Base-by-base conservation (phyloP, 2,329 filamentous ascomycete genomes). In the Paracoccidioides lutzii region DNA sequence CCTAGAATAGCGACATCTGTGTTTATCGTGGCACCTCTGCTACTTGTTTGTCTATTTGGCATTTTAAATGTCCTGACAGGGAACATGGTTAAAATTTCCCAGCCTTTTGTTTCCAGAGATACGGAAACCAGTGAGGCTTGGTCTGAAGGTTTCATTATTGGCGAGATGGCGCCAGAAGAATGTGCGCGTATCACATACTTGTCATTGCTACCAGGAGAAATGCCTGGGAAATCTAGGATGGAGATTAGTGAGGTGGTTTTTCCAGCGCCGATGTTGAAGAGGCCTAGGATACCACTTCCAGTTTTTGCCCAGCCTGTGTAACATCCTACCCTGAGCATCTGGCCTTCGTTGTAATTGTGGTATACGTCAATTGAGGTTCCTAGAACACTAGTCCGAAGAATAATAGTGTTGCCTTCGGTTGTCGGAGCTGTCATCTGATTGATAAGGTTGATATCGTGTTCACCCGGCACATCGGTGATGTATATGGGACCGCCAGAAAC, bases 401-500 rank as follows among this genome's bases (percentile, higher is more conserved):
- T 87, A 0, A 95, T 81, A 0, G 88, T 93, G 60, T 82, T 84
- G 0, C 84, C 87, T 30, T 81, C 75, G 0, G 82, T 76, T 0
- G 87, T 93, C 9, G 78, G 74, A 0, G 86, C 90, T 0, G 87
- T 90, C 78, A 97, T 90, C 67, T 94, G 84, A 33, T 77, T 71
- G 58, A 98, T 86, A 14, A 98, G 71, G 5, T 78, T 71, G 35
- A 90, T 65, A 64, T 95, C 79, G 68, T 97, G 89, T 58, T 88
- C 73, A 0, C 89, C 90, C 0, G 91, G 91, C 0, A 83, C 80
- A 69, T 98, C 93, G 0, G 91, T 97, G 67, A 98, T 90, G 64
- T 94, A 96, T 43, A 98, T 85, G 0, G 91, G 93, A 0, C 93
- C 93, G 7, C 93, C 93, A 50, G 85, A 90, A 8, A 98, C 77